Percentiles rank a stretch among this genome's conserved stretches.
Conservation (phyloP, 805 yeast genomes). For the Candida nonsorbophila region DNA sequence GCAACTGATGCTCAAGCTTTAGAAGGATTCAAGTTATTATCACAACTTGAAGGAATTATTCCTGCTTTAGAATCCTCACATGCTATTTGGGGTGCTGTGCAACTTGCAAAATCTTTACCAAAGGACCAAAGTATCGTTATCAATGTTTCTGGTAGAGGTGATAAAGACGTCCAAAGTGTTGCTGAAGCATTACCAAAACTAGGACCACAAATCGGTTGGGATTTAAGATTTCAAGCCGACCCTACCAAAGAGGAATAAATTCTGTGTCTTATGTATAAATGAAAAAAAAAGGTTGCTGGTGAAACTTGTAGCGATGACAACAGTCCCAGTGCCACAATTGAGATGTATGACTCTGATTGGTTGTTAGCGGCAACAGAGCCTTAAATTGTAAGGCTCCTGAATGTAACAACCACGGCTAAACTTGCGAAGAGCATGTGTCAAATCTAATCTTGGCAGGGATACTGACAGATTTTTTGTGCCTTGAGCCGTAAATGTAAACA, state of each 20-base stretch:
- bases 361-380: too few relatives aligned
- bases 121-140: slow-evolving; percentile 79
- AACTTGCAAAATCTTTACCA: slow-evolving; percentile 76
- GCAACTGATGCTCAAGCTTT: slow-evolving; percentile 96
- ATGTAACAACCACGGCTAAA: too few relatives aligned
- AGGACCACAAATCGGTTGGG: slow-evolving; percentile 95
- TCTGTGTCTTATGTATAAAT: not conserved
- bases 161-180: slow-evolving; percentile 96
- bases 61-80: slow-evolving; percentile 98
- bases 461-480: too few relatives aligned
- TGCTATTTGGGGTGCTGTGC: slow-evolving; percentile 87
- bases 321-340: too few relatives aligned
- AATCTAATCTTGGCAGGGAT: too few relatives aligned
- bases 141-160: slow-evolving; percentile 97
- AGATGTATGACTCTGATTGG: too few relatives aligned
- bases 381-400: too few relatives aligned
- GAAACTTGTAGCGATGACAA: too few relatives aligned
- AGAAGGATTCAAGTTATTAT: slow-evolving; percentile 79
- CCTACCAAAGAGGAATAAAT: slow-evolving; percentile 25
- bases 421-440: too few relatives aligned
- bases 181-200: slow-evolving; percentile 88
- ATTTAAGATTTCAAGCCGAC: slow-evolving; percentile 73
- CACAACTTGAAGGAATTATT: slow-evolving; percentile 95
- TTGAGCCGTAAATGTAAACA: too few relatives aligned
- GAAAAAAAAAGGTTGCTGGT: not conserved